Evolutionary conservation across 225 moss, liverwort and hornwort species (phyloP).

Genomic region (Sphagnum contortum): DNA sequence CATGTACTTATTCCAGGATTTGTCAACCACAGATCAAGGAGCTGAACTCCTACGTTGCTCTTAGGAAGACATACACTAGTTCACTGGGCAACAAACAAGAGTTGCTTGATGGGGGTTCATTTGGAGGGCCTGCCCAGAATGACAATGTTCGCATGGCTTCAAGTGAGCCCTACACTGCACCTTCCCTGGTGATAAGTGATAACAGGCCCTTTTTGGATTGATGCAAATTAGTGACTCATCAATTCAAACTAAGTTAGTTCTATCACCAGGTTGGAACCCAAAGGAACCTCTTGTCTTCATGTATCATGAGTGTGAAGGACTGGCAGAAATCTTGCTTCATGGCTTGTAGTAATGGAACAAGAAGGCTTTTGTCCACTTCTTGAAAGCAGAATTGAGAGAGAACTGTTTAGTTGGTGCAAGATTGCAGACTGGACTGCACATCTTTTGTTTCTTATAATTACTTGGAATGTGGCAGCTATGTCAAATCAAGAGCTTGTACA

Average conservation of each 20-base stretch:
- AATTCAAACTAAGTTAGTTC: too few relatives aligned
- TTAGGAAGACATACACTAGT: conserved; percentile 92
- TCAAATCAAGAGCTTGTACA: conserved; percentile 61
- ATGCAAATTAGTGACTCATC: too few relatives aligned
- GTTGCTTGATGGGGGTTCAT: conserved; percentile 66
- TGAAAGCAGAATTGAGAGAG: neutral
- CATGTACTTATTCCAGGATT: too few relatives aligned
- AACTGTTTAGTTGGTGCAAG: neutral
- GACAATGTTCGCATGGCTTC: conserved; percentile 49
- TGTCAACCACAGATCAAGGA: conserved; percentile 48
- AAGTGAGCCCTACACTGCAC: conserved; percentile 21
- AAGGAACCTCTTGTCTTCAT: too few relatives aligned
- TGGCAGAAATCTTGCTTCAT: too few relatives aligned
- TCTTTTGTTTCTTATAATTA: conserved; percentile 6
- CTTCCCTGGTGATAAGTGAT: neutral
- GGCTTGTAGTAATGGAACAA: too few relatives aligned
- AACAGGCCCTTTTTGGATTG: neutral
- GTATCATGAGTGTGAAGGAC: too few relatives aligned
- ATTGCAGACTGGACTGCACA: neutral
- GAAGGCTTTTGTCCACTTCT: neutral
- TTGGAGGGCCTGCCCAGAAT: conserved; percentile 50
- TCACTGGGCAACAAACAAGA: conserved; percentile 76
- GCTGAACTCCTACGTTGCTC: conserved; percentile 90
- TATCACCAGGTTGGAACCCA: too few relatives aligned
- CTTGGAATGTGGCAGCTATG: conserved; percentile 37